These are phyloP conservation scores for Colletotrichum gloeosporioides DNA, from an alignment of 2,329 filamentous ascomycete genomes.

Conservation along the genomic window DNA sequence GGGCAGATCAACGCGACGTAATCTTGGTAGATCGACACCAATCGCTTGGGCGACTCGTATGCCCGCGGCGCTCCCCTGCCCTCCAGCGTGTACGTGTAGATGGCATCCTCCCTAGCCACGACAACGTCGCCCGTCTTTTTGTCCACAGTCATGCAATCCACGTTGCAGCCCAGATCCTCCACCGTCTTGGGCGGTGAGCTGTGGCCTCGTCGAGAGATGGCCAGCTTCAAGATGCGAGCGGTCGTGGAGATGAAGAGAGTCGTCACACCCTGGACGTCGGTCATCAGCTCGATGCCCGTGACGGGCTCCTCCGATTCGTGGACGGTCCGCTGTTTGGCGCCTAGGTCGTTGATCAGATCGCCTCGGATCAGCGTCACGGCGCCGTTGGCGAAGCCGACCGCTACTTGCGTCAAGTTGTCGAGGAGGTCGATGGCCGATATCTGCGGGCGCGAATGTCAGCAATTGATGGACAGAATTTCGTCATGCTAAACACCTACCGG, in stretches of 20 bases:
- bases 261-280: slow-evolving; percentile 62
- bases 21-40: slow-evolving; percentile 79
- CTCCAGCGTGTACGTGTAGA: slow-evolving; percentile 89
- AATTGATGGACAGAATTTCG: too few relatives aligned
- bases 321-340: slow-evolving; percentile 91
- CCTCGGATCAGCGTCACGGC: slow-evolving; percentile 92
- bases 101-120: slow-evolving; percentile 91
- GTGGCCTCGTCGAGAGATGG: slow-evolving; percentile 87
- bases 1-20: slow-evolving; percentile 90
- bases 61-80: slow-evolving; percentile 88
- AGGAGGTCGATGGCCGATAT: slow-evolving; percentile 89
- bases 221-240: slow-evolving; percentile 82
- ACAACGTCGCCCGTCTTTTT: slow-evolving; percentile 81
- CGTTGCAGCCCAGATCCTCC: slow-evolving; percentile 86
- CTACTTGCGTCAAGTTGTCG: slow-evolving; percentile 89
- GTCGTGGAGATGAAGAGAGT: slow-evolving; percentile 94
- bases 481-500: slow-evolving; percentile 61
- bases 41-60: slow-evolving; percentile 88
- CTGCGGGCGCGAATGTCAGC: slow-evolving; percentile 36
- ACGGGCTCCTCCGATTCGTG: slow-evolving; percentile 97
- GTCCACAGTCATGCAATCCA: slow-evolving; percentile 95
- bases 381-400: slow-evolving; percentile 94
- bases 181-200: slow-evolving; percentile 87
- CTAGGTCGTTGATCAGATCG: slow-evolving; percentile 93
- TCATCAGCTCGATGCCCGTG: slow-evolving; percentile 82